Base-by-base conservation (phyloP, 129 eudicot species). In the Deinandra increscens region DNA sequence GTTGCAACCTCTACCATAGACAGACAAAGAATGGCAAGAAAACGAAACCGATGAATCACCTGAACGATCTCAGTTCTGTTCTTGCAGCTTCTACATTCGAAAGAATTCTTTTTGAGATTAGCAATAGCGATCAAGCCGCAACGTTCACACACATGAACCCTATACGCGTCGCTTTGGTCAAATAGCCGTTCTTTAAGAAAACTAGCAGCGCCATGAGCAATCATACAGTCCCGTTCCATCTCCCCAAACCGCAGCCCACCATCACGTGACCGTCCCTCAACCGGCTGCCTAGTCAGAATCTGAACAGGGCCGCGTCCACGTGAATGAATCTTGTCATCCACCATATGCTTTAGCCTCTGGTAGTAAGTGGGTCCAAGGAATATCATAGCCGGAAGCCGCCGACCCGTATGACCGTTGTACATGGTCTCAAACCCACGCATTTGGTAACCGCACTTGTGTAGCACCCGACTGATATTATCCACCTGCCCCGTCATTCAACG, bases 391-490 rank as follows among this genome's bases (percentile, higher is more conserved):
- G 95, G 62, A 9, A 92, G 95, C 2, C 78, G 73, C 18, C 98
- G 70, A 4, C 98, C 98, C 0, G 98, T 92, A 53, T 92, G 98
- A 61, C 98, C 98, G n/a, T 92, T 92, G 71, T 92, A 92, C 98
- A 92, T 89, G 19, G 96, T 92, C 81, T 92, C 98, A 20, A 81
- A 92, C 45, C 98, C 98, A 42, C 98, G 95, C 98, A 92, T 92
- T 60, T 92, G 98, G 62, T 92, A 92, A 29, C 98, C 98, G 75
- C 98, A 92, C 53, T 80, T 92, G 74, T 92, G 98, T 9, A 89
- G 95, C 6, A 96, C 98, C 78, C 77, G 82, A 45, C 98, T 92
- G 41, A 92, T 92, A 64, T 89, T 89, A 64, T 92, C 98, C 82
- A 92, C 91, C 91, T 86, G 64, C 31, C 34, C 39, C 46, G 70